Evolutionary conservation across 208 protist species (phyloP), one percentile per base, ranked within the genome.

Genomic region (Leishmania braziliensis): DNA sequence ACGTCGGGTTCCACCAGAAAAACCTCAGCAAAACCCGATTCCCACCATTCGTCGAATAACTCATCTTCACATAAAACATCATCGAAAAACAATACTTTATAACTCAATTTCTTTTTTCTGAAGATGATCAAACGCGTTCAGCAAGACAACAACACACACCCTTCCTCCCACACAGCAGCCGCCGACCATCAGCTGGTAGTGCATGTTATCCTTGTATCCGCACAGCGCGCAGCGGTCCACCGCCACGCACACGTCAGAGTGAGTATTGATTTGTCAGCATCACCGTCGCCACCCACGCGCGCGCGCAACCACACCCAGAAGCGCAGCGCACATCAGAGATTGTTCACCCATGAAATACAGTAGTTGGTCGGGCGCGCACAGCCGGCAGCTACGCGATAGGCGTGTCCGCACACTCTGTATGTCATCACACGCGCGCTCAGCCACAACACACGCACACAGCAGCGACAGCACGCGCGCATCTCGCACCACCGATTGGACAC

Each of bases 211-310:
- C 75, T 86, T 82, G 78, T 76, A 48, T 86, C 86, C 82, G 80
- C 83, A 89, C 73, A 58, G 71, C 48, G 72, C 69, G 79, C 72
- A 75, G 56, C 77, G 62, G 77, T 69, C 65, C 77, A 69, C 65
- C 72, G 77, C 74, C 14, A 60, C 60, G 65, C 56, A 62, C 78
- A 54, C 66, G 36, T 89, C 81, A 82, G 85, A 86, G 85, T 86
- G 82, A 89, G 80, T 89, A 84, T 89, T 89, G 82, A 89, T 85
- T 82, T 84, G 53, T 84, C 54, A 81, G 71, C 85, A 89, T 89
- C 85, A 89, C 77, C 68, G 60, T 58, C 81, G 73, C 68, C 10
- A 16, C 56, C 5, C 9, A 5, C 56, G 51, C 51, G 51, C 51
- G 9, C 56, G 4, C 56, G 20, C 56, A 16, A 26, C 12, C 56